A percentile compares a stretch with the other conserved stretches of the same genome.
These are phyloP conservation scores for Ajuga reptans DNA, from an alignment of 305 asterid genomes.

Conservation along the genomic window DNA sequence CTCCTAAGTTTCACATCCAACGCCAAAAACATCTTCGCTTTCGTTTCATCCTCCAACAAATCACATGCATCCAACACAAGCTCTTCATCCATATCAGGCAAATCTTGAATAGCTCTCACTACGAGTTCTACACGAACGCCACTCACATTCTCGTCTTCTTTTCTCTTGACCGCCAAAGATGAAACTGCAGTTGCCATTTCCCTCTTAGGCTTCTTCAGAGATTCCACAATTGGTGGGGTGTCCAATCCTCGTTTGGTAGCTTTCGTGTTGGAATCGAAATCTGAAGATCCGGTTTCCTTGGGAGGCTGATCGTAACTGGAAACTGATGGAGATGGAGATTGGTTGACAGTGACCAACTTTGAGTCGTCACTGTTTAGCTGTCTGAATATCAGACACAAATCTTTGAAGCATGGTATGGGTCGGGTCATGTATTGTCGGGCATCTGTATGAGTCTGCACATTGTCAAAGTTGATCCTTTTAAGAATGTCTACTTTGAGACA, in stretches of 20 bases:
- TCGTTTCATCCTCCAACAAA: constrained; percentile 33
- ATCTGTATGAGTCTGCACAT: constrained; percentile 28
- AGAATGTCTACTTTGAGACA: too few relatives aligned
- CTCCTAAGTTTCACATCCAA: constrained; percentile 28
- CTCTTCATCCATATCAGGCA: constrained; percentile 34
- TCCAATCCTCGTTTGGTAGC: constrained; percentile 18
- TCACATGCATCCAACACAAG: constrained; percentile 38
- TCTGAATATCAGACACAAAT: constrained; percentile 27
- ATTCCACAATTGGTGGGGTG: background rate
- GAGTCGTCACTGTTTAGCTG: constrained; percentile 19
- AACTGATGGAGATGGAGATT: constrained; percentile 25
- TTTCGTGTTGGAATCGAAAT: background rate
- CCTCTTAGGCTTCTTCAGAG: constrained; percentile 24
- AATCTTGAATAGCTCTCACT: constrained; percentile 29
- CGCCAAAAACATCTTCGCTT: constrained; percentile 31
- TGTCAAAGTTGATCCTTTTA: background rate
- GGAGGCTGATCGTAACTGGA: constrained; percentile 17
- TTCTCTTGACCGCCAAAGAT: constrained; percentile 15
- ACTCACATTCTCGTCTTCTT: constrained; percentile 4
- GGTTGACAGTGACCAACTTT: background rate
- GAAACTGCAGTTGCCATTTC: constrained; percentile 25
- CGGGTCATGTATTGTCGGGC: constrained; percentile 32
- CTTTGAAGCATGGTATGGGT: constrained; percentile 26
- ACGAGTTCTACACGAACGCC: constrained; percentile 17
- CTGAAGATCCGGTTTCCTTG: constrained; percentile 17